phyloP scores from a whole-genome alignment of 495 filamentous ascomycete species.

The Annulohypoxylon bovei region DNA sequence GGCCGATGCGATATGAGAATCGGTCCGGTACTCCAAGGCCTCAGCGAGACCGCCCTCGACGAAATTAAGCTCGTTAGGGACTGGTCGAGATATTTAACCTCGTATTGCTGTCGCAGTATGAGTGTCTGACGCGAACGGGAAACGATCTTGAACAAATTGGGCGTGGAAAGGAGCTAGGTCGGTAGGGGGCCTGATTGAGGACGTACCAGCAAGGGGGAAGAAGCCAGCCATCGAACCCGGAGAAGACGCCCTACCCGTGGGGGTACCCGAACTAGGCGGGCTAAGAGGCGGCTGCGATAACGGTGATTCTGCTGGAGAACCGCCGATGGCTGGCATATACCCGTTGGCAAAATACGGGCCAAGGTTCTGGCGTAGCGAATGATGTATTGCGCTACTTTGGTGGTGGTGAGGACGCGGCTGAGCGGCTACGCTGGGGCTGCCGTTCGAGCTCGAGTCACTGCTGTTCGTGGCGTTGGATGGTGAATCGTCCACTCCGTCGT shows the following conservation, averaged over 20 bases:
- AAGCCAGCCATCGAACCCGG: constrained; percentile 39
- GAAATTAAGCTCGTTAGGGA: neutral
- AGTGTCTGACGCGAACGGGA: constrained; percentile 54
- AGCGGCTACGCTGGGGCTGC: constrained; percentile 49
- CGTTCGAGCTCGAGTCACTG: constrained; percentile 49
- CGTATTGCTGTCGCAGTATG: constrained; percentile 53
- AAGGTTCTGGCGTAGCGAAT: constrained; percentile 47
- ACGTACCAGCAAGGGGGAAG: constrained; percentile 53
- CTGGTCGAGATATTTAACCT: constrained; percentile 23
- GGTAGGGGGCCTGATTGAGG: constrained; percentile 45
- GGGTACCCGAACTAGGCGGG: constrained; percentile 34
- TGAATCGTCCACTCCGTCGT: constrained; percentile 49
- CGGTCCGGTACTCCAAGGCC: neutral
- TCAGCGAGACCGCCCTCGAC: neutral
- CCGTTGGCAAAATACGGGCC: constrained; percentile 50
- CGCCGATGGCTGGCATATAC: constrained; percentile 39
- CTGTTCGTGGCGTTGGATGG: constrained; percentile 41
- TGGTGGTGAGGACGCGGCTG: constrained; percentile 44
- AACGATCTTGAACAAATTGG: constrained; percentile 50
- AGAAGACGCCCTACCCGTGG: constrained; percentile 39
- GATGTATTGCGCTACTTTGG: constrained; percentile 50
- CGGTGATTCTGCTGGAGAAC: constrained; percentile 49
- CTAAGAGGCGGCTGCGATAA: constrained; percentile 36
- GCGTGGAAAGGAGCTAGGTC: constrained; percentile 45
- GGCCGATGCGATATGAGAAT: neutral